These are phyloP conservation scores for Musa balbisiana DNA, from an alignment of 202 grass and related monocot species.

Conservation along the genomic window DNA sequence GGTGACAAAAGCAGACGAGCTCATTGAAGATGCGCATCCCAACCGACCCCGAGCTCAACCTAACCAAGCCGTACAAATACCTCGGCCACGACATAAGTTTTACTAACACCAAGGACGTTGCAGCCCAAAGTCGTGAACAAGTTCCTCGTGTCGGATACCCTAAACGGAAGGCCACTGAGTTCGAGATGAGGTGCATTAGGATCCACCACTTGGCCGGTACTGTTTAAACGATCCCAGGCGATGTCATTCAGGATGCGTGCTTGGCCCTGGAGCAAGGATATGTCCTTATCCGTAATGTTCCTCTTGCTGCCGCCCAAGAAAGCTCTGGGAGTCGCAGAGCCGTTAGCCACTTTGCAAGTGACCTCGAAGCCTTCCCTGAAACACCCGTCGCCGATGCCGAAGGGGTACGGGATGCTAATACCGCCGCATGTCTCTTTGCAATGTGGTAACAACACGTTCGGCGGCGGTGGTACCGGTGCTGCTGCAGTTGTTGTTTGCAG, in stretches of 20 bases:
- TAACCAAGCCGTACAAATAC: too few relatives aligned
- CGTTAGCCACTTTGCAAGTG: not conserved
- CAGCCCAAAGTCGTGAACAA: not conserved
- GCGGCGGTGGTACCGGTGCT: too few relatives aligned
- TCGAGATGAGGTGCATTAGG: not conserved
- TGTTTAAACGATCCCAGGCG: too few relatives aligned
- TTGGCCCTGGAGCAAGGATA: not conserved
- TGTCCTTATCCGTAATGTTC: not conserved
- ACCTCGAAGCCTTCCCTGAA: conserved; percentile 16
- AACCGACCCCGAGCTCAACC: too few relatives aligned
- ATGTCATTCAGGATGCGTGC: not conserved
- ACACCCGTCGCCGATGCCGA: conserved; percentile 17
- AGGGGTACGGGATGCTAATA: conserved; percentile 23
- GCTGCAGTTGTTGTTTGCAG: too few relatives aligned
- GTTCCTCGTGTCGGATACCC: not conserved
- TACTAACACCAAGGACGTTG: not conserved
- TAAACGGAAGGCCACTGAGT: not conserved
- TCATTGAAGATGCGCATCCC: too few relatives aligned
- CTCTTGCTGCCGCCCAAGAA: not conserved
- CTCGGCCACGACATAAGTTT: too few relatives aligned
- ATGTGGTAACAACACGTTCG: not conserved
- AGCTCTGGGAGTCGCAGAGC: not conserved
- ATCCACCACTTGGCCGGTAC: too few relatives aligned
- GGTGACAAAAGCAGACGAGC: too few relatives aligned
- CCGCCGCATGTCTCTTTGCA: conserved; percentile 15